Evolutionary conservation across 208 protist species (phyloP).

Genomic region (Leishmania tarentolae): DNA sequence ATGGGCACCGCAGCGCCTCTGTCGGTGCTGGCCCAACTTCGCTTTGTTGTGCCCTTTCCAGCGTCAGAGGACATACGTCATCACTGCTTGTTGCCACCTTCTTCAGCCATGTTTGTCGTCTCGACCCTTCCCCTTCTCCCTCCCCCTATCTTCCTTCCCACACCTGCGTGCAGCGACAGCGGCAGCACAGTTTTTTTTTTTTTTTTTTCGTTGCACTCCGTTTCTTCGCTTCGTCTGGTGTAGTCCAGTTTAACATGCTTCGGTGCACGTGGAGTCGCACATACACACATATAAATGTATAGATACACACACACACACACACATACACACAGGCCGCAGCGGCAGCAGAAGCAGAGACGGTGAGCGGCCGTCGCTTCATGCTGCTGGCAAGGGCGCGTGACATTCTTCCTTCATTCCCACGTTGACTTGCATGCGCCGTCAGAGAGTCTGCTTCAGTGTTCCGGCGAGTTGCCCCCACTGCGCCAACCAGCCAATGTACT

Average conservation of each 20-base stretch:
- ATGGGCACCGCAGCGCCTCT: not conserved
- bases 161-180: not conserved
- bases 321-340: too few relatives aligned
- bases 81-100: not conserved
- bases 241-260: not conserved
- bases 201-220: not conserved
- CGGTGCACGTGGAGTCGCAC: not conserved
- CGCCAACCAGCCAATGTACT: constrained; percentile 83
- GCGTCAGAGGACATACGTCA: not conserved
- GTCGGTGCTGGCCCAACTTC: not conserved
- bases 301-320: too few relatives aligned
- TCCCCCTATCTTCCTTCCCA: not conserved
- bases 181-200: not conserved
- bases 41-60: not conserved
- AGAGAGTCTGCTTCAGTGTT: constrained; percentile 20
- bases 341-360: not conserved
- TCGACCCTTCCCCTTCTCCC: not conserved
- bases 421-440: not conserved
- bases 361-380: not conserved
- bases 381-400: not conserved
- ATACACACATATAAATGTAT: too few relatives aligned
- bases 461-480: constrained; percentile 46
- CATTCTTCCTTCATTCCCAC: not conserved
- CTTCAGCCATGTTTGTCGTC: not conserved
- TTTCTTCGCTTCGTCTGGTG: not conserved